Base-by-base conservation (phyloP, 2,329 filamentous ascomycete genomes). In the Fusarium pseudoanthophilum region DNA sequence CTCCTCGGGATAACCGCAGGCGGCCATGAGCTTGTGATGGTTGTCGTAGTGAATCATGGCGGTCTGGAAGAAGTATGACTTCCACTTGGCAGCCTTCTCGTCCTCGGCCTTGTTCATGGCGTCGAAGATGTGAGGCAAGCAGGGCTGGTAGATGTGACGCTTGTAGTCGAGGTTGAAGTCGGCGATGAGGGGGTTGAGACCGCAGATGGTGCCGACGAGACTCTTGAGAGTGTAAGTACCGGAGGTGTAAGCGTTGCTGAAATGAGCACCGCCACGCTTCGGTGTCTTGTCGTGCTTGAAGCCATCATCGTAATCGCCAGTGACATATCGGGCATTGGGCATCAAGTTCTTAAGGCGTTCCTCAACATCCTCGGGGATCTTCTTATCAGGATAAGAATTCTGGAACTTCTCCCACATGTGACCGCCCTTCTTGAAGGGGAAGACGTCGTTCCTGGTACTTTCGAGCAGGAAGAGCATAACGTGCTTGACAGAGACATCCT, bases 201-300 rank as follows among this genome's bases (percentile, higher is more conserved):
- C 84, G 46, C 84, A 86, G 20, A 85, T 69, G 3, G 82, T 84
- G 4, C 82, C 84, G 2, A 79, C 77, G 4, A 85, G 53, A 61
- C 83, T 85, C 73, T 86, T 86, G 36, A 85, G 77, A 0, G 84
- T 86, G 37, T 85, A 85, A 0, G 84, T 85, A 4, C 80, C 79
- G 1, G 83, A 78, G 3, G 84, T 85, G 48, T 82, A 81, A 4
- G 81, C 84, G 24, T 82, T 83, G 18, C 81, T 84, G 58, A 79
- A 81, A 36, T 79, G 83, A 57, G 85, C 77, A 14, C 84, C 84
- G 32, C 84, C 84, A 5, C 80, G 77, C 37, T 72, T 73, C 9
- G 67, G 73, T 39, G 63, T 69, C 13, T 70, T 55, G 15, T 51
- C 32, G 45, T 79, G 78, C 13, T 78, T 66, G 11, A 82, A 82